A percentile compares a stretch with the other conserved stretches of the same genome.
These are phyloP conservation scores for Exophiala sp. DNA, from an alignment of 2,329 filamentous ascomycete species.

Conservation along the genomic window DNA sequence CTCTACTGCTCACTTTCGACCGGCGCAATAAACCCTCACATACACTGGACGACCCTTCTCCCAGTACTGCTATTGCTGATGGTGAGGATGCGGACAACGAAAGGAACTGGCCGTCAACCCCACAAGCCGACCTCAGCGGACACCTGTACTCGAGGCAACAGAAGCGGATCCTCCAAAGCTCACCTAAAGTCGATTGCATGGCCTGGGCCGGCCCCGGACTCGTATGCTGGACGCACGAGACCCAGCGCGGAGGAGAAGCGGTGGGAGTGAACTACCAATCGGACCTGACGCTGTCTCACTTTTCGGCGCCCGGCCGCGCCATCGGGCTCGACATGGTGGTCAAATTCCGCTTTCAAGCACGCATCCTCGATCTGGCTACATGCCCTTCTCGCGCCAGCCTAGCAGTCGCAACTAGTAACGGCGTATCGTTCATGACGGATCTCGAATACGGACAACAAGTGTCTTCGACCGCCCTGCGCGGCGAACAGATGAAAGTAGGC, in stretches of 20 bases:
- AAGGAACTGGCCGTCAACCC: not conserved
- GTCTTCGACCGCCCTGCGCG: not conserved
- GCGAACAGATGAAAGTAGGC: slow-evolving; percentile 10
- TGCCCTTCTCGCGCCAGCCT: not conserved
- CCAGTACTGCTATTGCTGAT: not conserved
- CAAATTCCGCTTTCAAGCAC: not conserved
- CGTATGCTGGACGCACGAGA: not conserved
- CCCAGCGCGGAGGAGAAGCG: not conserved
- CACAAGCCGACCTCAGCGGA: not conserved
- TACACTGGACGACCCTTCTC: not conserved
- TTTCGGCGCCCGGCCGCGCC: not conserved
- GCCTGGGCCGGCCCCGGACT: not conserved
- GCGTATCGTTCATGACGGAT: slow-evolving; percentile 1
- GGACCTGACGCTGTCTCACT: not conserved
- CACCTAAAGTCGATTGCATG: not conserved
- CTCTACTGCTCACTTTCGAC: not conserved
- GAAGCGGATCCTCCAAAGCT: not conserved
- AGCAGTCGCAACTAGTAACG: not conserved
- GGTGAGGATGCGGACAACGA: not conserved
- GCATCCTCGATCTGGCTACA: not conserved
- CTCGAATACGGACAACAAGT: not conserved
- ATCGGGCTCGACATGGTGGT: slow-evolving; percentile 3
- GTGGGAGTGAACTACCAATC: not conserved
- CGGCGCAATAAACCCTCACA: not conserved
- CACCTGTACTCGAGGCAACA: not conserved